Evolutionary conservation across 2,329 filamentous ascomycete genomes (phyloP).

Genomic region (Fusarium pseudonygamai): DNA sequence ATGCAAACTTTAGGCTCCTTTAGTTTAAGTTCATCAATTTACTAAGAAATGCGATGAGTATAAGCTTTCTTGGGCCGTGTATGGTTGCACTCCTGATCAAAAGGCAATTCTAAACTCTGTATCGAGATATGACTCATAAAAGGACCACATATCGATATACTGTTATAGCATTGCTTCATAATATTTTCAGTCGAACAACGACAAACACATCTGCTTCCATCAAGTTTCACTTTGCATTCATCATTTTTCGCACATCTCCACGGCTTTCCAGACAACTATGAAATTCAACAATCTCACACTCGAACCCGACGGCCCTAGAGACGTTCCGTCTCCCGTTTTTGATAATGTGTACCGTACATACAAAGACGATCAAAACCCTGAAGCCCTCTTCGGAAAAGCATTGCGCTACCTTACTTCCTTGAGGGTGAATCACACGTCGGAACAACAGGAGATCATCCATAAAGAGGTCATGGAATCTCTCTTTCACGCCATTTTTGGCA

Average conservation of each 20-base stretch:
- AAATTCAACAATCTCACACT: background rate
- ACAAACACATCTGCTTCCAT: fast-evolving
- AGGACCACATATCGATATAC: fast-evolving
- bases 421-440: background rate
- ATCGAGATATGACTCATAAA: background rate
- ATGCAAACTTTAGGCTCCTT: background rate
- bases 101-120: background rate
- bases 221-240: background rate
- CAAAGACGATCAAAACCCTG: background rate
- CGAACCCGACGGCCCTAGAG: too few relatives aligned
- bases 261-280: background rate
- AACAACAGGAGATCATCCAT: fast-evolving
- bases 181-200: too few relatives aligned
- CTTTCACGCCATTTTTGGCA: background rate
- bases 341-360: background rate
- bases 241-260: background rate
- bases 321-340: background rate
- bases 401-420: background rate
- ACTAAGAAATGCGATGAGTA: fast-evolving
- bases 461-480: background rate
- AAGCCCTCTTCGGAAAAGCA: background rate
- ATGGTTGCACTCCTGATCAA: background rate
- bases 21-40: too few relatives aligned
- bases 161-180: background rate
- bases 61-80: background rate